Evolutionary conservation across 2,329 filamentous ascomycete species (phyloP).

Genomic region (Colletotrichum lupini): DNA sequence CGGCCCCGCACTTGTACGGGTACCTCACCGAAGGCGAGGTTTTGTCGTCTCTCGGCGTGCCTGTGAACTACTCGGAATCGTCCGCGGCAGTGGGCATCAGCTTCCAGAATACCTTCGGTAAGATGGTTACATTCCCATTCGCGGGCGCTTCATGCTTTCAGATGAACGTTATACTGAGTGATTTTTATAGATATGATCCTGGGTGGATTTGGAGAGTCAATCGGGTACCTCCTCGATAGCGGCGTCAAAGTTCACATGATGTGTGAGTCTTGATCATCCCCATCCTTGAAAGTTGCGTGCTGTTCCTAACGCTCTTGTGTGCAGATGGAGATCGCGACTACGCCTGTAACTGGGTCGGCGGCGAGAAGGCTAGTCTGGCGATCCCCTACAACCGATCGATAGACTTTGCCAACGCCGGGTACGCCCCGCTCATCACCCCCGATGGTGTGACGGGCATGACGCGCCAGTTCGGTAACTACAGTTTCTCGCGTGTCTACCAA

Average conservation of each 20-base stretch:
- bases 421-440: constrained; percentile 72
- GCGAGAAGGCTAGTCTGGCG: constrained; percentile 70
- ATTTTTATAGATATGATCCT: constrained; percentile 43
- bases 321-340: constrained; percentile 57
- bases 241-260: constrained; percentile 71
- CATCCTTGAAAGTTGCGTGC: neutral
- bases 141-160: neutral
- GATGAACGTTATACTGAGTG: constrained; percentile 5
- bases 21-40: constrained; percentile 47
- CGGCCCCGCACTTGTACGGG: constrained; percentile 29
- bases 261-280: constrained; percentile 48
- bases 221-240: constrained; percentile 55
- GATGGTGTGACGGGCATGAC: constrained; percentile 74
- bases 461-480: constrained; percentile 75
- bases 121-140: neutral
- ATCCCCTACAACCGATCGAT: constrained; percentile 53
- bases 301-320: neutral
- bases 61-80: constrained; percentile 61
- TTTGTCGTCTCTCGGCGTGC: constrained; percentile 70
- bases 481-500: constrained; percentile 68
- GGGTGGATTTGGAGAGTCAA: constrained; percentile 53
- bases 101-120: constrained; percentile 16
- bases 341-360: constrained; percentile 67
- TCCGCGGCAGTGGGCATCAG: constrained; percentile 28
- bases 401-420: constrained; percentile 69